These are phyloP conservation scores for Pestalotiopsis sp. DNA, from an alignment of 2,329 filamentous ascomycete species.

Conservation along the genomic window DNA sequence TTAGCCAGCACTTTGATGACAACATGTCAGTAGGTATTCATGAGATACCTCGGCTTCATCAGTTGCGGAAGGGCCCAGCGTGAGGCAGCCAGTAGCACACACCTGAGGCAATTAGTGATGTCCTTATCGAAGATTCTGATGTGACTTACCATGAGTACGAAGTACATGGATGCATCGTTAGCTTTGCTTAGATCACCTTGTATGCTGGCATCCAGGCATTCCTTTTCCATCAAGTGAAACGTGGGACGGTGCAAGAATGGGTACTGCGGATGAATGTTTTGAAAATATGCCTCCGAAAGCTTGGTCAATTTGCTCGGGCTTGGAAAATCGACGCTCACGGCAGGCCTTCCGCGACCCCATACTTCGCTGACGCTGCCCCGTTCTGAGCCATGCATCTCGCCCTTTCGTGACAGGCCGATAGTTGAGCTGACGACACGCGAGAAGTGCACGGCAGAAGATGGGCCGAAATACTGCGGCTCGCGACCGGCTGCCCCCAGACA, in stretches of 20 bases:
- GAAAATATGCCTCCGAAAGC: conserved; percentile 33
- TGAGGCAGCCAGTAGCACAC: conserved; percentile 26
- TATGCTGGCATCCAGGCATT: conserved; percentile 18
- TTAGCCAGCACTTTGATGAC: background rate
- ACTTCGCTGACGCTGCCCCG: conserved; percentile 1
- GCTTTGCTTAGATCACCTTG: background rate
- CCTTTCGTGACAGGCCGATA: conserved; percentile 17
- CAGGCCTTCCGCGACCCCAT: background rate
- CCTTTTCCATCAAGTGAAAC: conserved; percentile 32
- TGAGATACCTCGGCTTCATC: conserved; percentile 11
- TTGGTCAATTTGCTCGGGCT: background rate
- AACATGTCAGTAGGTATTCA: background rate
- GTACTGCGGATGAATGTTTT: conserved; percentile 40
- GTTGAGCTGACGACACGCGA: conserved; percentile 29
- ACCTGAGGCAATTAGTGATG: no score
- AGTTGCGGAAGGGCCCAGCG: conserved; percentile 13
- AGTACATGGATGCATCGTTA: conserved; percentile 20
- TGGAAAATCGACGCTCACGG: background rate
- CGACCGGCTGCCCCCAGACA: conserved; percentile 32
- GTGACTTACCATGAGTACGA: conserved; percentile 24
- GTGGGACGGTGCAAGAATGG: conserved; percentile 39
- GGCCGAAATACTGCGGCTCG: conserved; percentile 39
- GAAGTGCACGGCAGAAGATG: conserved; percentile 37
- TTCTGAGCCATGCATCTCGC: conserved; percentile 14
- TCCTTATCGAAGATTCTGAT: background rate